Evolutionary conservation across 257 asterid genomes (phyloP).

Genomic region (Nicotiana obtusifolia): DNA sequence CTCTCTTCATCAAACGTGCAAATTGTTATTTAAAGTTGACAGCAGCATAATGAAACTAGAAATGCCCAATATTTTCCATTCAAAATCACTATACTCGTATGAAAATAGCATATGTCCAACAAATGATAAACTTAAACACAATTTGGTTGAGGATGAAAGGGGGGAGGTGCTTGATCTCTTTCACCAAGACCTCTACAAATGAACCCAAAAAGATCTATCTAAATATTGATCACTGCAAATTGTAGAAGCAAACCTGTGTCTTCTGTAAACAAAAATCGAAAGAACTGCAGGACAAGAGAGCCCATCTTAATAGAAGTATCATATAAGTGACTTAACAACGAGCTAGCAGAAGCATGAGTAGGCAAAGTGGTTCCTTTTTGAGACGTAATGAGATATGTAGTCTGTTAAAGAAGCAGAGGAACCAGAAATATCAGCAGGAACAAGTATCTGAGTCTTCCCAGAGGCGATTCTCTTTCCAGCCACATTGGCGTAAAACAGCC

Average conservation of each 20-base stretch:
- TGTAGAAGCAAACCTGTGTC: background rate
- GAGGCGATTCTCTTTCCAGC: conserved; percentile 76
- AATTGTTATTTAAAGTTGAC: background rate
- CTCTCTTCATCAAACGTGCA: background rate
- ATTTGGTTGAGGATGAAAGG: background rate
- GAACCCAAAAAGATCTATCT: background rate
- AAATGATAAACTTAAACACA: background rate
- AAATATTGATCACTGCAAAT: background rate
- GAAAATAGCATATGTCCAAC: background rate
- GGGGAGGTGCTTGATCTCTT: background rate
- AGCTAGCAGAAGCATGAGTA: conserved; percentile 72
- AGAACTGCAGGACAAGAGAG: background rate
- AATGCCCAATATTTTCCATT: background rate
- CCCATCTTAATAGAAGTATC: background rate
- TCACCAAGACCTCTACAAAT: background rate
- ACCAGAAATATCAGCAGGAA: conserved; percentile 48
- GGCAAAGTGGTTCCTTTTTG: conserved; percentile 73
- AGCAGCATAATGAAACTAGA: background rate
- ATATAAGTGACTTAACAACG: background rate
- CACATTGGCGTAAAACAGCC: conserved; percentile 72
- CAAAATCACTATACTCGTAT: background rate
- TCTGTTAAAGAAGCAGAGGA: conserved; percentile 58
- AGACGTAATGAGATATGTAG: conserved; percentile 57
- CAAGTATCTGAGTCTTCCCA: conserved; percentile 63
- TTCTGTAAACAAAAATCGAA: background rate